phyloP scores from a whole-genome alignment of 2,329 filamentous ascomycete species.

The Talaromyces piceae region DNA sequence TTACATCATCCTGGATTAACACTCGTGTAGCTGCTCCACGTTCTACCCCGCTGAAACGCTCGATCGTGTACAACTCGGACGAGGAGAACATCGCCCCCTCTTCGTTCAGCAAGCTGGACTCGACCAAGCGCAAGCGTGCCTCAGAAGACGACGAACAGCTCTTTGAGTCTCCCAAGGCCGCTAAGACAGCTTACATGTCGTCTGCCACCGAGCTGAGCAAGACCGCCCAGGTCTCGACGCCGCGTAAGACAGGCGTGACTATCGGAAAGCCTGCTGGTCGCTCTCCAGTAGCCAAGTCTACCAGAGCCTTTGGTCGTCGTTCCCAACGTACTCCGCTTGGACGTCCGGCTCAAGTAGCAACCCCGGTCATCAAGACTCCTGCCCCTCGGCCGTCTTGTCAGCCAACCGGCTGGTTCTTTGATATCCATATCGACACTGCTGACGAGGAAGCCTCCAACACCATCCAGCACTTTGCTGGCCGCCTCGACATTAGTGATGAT shows the following conservation, averaged over 20 bases:
- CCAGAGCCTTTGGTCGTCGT: conserved; percentile 60
- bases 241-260: conserved; percentile 42
- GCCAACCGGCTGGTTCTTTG: conserved; percentile 66
- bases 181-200: conserved; percentile 39
- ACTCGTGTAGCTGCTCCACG: not conserved
- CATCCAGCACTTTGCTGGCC: conserved; percentile 81
- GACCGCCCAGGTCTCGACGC: conserved; percentile 22
- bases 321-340: conserved; percentile 57
- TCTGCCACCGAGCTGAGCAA: conserved; percentile 12
- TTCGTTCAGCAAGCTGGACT: conserved; percentile 37
- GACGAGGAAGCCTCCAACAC: conserved; percentile 89
- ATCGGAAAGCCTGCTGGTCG: conserved; percentile 67
- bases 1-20: not conserved
- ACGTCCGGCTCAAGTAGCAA: conserved; percentile 28
- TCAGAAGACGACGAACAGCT: conserved; percentile 22
- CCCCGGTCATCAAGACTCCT: not conserved
- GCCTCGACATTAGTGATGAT: conserved; percentile 82
- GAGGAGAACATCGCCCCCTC: conserved; percentile 54
- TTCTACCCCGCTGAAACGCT: conserved; percentile 24
- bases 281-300: conserved; percentile 64
- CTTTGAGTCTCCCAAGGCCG: conserved; percentile 39
- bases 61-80: conserved; percentile 27
- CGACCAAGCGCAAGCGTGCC: conserved; percentile 36
- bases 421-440: conserved; percentile 86
- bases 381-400: conserved; percentile 33